Evolutionary conservation across 2,329 filamentous ascomycete genomes (phyloP).

Genomic region (Didymella arachidicola): DNA sequence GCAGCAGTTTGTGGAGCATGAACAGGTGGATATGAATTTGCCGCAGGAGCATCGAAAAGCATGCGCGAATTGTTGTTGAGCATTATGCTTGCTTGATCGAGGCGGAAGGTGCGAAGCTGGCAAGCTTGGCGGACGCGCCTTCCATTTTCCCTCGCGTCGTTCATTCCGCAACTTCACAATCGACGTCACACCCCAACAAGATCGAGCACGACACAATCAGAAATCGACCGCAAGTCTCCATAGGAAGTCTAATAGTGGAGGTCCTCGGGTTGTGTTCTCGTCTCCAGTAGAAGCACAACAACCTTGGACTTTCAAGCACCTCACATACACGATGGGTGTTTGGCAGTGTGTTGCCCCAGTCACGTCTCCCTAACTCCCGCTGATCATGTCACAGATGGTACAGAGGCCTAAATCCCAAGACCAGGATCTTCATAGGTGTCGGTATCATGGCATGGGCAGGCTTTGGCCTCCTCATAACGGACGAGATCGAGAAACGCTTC

Average conservation of each 20-base stretch:
- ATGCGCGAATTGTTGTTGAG: slow-evolving; percentile 6
- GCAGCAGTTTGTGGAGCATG: neutral
- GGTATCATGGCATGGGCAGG: slow-evolving; percentile 79
- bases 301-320: neutral
- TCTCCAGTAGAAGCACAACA: neutral
- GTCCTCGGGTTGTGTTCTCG: too few relatives aligned
- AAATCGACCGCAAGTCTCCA: neutral
- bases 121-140: slow-evolving; percentile 15
- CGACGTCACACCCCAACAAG: neutral
- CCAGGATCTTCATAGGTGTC: slow-evolving; percentile 74
- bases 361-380: neutral
- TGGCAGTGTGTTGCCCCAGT: slow-evolving; percentile 44
- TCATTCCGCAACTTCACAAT: slow-evolving; percentile 1
- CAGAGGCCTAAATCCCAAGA: slow-evolving; percentile 72
- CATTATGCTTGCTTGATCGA: slow-evolving; percentile 9
- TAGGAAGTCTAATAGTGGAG: neutral
- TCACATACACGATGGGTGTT: slow-evolving; percentile 40
- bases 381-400: slow-evolving; percentile 57
- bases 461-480: slow-evolving; percentile 75
- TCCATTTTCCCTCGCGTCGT: slow-evolving; percentile 7
- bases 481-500: slow-evolving; percentile 75
- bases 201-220: too few relatives aligned
- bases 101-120: slow-evolving; percentile 15
- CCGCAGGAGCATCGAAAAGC: neutral
- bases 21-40: neutral